These are phyloP conservation scores for Camelina neglecta DNA, from an alignment of 345 rosid genomes.

Conservation along the genomic window DNA sequence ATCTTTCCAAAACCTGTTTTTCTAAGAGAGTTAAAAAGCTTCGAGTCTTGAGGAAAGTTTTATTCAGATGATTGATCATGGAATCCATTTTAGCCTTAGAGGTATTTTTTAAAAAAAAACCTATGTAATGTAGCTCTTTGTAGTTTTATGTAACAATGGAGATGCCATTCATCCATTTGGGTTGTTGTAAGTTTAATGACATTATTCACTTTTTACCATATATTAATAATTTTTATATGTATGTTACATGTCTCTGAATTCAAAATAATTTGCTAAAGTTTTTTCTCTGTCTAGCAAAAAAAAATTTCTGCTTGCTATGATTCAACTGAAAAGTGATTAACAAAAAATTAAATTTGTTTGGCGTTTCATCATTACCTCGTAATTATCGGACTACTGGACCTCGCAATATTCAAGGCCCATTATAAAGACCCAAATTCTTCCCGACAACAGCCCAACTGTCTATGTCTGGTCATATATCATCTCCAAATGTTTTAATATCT, in stretches of 20 bases:
- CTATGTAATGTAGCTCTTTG: conserved; percentile 6
- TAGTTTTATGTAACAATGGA: conserved; percentile 30
- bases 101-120: background rate
- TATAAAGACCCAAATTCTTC: too few species aligned
- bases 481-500: too few species aligned
- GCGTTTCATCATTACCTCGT: too few species aligned
- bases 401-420: too few species aligned
- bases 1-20: conserved; percentile 17
- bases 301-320: too few species aligned
- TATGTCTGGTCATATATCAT: too few species aligned
- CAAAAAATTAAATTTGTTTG: too few species aligned
- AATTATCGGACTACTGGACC: too few species aligned
- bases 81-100: conserved; percentile 32
- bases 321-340: too few species aligned
- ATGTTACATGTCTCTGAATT: background rate
- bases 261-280: too few species aligned
- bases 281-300: too few species aligned
- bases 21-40: conserved; percentile 7
- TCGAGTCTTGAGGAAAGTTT: conserved; percentile 20
- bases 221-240: background rate
- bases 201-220: background rate
- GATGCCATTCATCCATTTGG: conserved; percentile 34
- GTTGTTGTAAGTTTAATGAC: conserved; percentile 34
- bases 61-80: conserved; percentile 30
- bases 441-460: background rate